Evolutionary conservation across 768 basidiomycete genomes (phyloP).

Genomic region (Mycena venus): DNA sequence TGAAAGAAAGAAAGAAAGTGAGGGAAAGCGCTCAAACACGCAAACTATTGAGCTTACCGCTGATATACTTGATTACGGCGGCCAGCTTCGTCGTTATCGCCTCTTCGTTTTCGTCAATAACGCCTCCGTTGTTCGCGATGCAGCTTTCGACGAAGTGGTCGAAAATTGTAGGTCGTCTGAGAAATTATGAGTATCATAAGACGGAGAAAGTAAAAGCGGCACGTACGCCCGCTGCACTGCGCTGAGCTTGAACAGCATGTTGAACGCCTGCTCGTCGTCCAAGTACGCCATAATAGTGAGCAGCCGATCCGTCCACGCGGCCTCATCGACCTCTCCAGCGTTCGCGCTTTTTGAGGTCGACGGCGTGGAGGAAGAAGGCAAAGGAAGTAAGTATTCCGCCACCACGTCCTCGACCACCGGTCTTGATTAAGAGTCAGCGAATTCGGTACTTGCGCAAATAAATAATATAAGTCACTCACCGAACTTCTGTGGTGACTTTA

Average conservation of each 20-base stretch:
- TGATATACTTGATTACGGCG: constrained; percentile 65
- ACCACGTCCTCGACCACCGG: constrained; percentile 75
- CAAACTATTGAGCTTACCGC: constrained; percentile 68
- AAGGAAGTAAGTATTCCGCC: constrained; percentile 84
- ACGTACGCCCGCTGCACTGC: constrained; percentile 76
- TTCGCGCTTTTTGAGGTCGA: constrained; percentile 57
- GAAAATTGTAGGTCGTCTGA: constrained; percentile 77
- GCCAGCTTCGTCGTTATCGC: constrained; percentile 67
- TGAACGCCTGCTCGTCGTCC: constrained; percentile 66
- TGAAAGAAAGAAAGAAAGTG: constrained; percentile 39
- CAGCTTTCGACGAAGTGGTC: constrained; percentile 81
- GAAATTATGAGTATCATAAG: constrained; percentile 8
- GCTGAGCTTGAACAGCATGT: constrained; percentile 70
- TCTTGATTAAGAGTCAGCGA: constrained; percentile 47
- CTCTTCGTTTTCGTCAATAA: constrained; percentile 89
- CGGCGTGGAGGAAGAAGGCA: constrained; percentile 66
- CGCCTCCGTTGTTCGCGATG: constrained; percentile 89
- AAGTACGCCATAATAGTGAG: constrained; percentile 80
- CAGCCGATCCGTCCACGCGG: constrained; percentile 87
- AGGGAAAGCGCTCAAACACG: neutral
- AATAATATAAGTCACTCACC: constrained; percentile 50
- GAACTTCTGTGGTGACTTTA: constrained; percentile 66
- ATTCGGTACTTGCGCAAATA: neutral
- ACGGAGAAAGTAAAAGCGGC: neutral
- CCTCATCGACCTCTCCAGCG: constrained; percentile 74